Evolutionary conservation across 2,329 filamentous ascomycete genomes (phyloP).

Genomic region (Pleoardoris graminearum): DNA sequence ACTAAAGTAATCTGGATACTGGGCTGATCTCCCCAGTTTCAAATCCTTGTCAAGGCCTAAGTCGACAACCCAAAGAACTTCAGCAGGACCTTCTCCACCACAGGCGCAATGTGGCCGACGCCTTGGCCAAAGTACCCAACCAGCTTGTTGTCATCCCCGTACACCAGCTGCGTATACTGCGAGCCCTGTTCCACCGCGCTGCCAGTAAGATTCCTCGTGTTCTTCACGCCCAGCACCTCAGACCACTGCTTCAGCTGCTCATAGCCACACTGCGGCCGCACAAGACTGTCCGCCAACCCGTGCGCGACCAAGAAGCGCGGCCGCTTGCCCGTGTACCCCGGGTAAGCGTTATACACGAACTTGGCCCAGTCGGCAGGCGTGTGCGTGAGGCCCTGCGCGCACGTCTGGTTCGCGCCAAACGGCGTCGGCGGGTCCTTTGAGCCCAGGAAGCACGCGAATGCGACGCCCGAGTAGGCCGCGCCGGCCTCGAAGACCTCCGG

Average conservation of each 20-base stretch:
- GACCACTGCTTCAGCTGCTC: constrained; percentile 28
- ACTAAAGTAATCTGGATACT: too few relatives aligned
- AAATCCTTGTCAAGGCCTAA: not conserved
- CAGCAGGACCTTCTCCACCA: constrained; percentile 14
- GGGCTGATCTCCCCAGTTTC: too few relatives aligned
- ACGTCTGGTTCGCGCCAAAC: constrained; percentile 36
- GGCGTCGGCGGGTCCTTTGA: constrained; percentile 12
- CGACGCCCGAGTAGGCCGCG: constrained; percentile 31
- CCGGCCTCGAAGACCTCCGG: constrained; percentile 34
- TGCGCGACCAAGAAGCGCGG: constrained; percentile 43
- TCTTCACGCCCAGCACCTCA: constrained; percentile 15
- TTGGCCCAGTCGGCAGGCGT: constrained; percentile 15
- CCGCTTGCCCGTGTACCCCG: constrained; percentile 39
- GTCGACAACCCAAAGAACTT: constrained; percentile 19
- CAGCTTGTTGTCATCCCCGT: constrained; percentile 20
- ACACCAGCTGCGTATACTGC: constrained; percentile 23
- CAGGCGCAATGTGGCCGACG: constrained; percentile 23
- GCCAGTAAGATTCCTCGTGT: constrained; percentile 15
- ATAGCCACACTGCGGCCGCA: constrained; percentile 24
- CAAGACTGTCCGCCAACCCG: constrained; percentile 35
- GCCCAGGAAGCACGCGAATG: constrained; percentile 33
- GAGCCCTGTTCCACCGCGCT: constrained; percentile 12
- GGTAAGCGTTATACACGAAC: constrained; percentile 27
- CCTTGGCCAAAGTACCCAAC: constrained; percentile 23
- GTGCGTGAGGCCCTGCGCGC: constrained; percentile 61